phyloP scores from a whole-genome alignment of 129 eudicot species.

The Tanacetum coccineum region DNA sequence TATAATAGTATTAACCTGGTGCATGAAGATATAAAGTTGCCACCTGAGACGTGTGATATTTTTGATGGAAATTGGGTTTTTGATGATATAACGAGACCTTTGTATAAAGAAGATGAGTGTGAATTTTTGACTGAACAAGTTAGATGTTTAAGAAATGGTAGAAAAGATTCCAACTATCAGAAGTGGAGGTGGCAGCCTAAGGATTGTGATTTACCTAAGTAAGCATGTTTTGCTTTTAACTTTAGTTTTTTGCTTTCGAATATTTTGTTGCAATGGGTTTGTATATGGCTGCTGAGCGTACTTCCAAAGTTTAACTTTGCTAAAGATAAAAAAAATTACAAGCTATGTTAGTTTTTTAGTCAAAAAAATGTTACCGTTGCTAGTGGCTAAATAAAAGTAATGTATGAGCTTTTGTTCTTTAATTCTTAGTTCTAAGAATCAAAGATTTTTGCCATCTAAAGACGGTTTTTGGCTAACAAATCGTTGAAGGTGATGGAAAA shows the following conservation, averaged over 20 bases:
- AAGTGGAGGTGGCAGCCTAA: slow-evolving; percentile 97
- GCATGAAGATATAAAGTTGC: slow-evolving; percentile 37
- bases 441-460: too few relatives aligned
- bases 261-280: background rate
- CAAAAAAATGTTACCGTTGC: too few relatives aligned
- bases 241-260: background rate
- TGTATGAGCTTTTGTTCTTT: too few relatives aligned
- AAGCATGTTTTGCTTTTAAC: slow-evolving; percentile 14
- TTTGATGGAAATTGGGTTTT: slow-evolving; percentile 74
- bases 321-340: too few relatives aligned
- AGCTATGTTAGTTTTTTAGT: too few relatives aligned
- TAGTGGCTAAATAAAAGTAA: too few relatives aligned
- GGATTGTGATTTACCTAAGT: slow-evolving; percentile 89
- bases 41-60: slow-evolving; percentile 78
- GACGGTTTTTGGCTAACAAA: too few relatives aligned
- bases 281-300: too few relatives aligned
- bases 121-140: slow-evolving; percentile 73
- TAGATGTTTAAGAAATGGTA: slow-evolving; percentile 77
- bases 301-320: too few relatives aligned
- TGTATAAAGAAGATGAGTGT: slow-evolving; percentile 75
- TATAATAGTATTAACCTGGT: background rate
- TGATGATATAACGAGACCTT: slow-evolving; percentile 68
- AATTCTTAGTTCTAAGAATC: too few relatives aligned
- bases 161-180: slow-evolving; percentile 66
- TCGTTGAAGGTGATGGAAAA: too few relatives aligned